Conservation (phyloP, 225 moss, liverwort and hornwort genomes). For the Pleurozium schreberi region DNA sequence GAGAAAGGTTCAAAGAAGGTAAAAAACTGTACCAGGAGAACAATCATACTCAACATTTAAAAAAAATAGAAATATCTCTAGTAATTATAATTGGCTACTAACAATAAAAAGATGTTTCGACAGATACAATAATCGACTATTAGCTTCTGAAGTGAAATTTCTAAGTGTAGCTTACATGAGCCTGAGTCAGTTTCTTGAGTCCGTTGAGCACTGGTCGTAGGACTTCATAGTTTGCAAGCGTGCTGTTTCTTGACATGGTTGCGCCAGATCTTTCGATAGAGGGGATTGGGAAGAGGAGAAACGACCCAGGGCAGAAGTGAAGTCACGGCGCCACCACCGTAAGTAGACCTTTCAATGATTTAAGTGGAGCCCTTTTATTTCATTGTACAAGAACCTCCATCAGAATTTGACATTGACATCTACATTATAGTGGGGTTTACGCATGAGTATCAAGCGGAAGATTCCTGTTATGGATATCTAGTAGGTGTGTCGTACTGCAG, state of each 20-base stretch:
- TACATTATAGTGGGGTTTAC: background rate
- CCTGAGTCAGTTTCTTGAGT: background rate
- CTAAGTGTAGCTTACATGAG: background rate
- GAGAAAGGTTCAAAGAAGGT: background rate
- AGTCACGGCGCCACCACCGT: slow-evolving; percentile 78
- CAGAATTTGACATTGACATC: background rate
- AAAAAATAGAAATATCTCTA: too few species aligned
- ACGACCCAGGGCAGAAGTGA: slow-evolving; percentile 72
- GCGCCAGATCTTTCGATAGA: slow-evolving; percentile 67
- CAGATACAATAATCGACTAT: background rate
- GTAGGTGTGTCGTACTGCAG: background rate
- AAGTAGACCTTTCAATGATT: slow-evolving; percentile 30
- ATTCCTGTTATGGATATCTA: background rate
- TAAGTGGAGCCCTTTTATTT: background rate
- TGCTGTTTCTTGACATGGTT: slow-evolving; percentile 49
- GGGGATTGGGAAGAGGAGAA: slow-evolving; percentile 97
- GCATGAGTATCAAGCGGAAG: background rate
- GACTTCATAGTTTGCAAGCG: background rate
- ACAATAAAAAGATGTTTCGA: background rate
- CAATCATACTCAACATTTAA: background rate
- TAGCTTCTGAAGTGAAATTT: background rate
- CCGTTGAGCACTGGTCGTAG: background rate
- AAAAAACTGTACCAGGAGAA: background rate
- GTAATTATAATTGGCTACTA: background rate
- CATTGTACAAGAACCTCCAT: background rate